These are phyloP conservation scores for Lepidium sativum DNA, from an alignment of 345 rosid species.

Conservation along the genomic window DNA sequence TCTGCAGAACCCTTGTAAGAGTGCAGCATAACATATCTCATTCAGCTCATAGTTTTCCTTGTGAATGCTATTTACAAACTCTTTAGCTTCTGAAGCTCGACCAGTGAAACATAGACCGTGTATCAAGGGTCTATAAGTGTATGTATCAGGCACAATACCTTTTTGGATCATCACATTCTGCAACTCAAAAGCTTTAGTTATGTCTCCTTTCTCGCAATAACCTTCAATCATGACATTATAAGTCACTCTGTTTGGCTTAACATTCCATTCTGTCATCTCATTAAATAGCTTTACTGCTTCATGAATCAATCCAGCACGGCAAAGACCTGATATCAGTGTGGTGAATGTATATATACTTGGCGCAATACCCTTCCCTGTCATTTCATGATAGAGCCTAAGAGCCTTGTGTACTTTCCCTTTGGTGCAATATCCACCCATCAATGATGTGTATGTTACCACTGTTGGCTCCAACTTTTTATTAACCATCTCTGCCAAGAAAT, in stretches of 20 bases:
- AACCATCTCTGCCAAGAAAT: conserved; percentile 48
- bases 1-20: conserved; percentile 70
- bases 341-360: conserved; percentile 63
- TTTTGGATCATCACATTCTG: conserved; percentile 53
- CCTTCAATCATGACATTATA: conserved; percentile 87
- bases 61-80: conserved; percentile 58
- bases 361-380: conserved; percentile 68
- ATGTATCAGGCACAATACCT: conserved; percentile 77
- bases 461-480: conserved; percentile 54
- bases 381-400: conserved; percentile 67
- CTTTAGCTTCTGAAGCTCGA: conserved; percentile 64
- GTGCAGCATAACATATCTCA: conserved; percentile 76
- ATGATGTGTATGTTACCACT: conserved; percentile 62
- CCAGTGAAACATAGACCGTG: conserved; percentile 65
- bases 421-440: conserved; percentile 71
- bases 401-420: conserved; percentile 51
- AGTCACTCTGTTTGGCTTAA: conserved; percentile 69
- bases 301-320: conserved; percentile 39
- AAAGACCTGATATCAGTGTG: conserved; percentile 65
- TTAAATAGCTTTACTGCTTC: conserved; percentile 53
- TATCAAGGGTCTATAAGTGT: conserved; percentile 71
- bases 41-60: conserved; percentile 45
- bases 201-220: conserved; percentile 48
- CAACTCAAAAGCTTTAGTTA: conserved; percentile 52
- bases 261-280: conserved; percentile 49